Evolutionary conservation across 768 basidiomycete species (phyloP), one percentile per base, ranked within the genome.

Genomic region (Russula dissimulans): DNA sequence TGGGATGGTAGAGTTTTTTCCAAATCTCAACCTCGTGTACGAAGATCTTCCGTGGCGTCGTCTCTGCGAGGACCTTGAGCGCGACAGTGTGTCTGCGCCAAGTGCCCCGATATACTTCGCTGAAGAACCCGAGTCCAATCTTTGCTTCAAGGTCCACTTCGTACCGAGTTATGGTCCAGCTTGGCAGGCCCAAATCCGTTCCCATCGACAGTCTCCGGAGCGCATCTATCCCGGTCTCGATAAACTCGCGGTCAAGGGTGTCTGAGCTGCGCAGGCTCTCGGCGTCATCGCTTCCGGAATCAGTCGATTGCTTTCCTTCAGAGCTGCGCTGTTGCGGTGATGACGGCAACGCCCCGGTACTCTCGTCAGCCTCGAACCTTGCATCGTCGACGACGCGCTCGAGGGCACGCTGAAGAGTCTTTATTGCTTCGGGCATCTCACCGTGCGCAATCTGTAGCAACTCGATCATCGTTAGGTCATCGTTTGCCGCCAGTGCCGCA

Each of bases 101-200:
- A 11, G 72, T 78, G 0, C 89, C 91, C n/a, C 77, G 76, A 71
- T 86, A 91, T 7, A 92, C 88, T 56, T 86, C 81, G 12, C 86
- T 86, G 73, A 90, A 89, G 71, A 81, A 85, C 0, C 90, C 89
- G 18, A 82, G 67, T 4, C 89, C 86, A 59, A 93, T 83, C 69
- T 82, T 80, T 57, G 76, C 73, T 41, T 85, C 85, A 3, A 82
- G 79, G 57, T 86, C 84, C 38, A 92, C 80, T 72, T 94, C 91
- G 66, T 87, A 89, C 54, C 82, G 82, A 50, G 88, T 90, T 65
- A 90, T 89, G 3, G 88, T 88, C 88, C 88, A 91, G 62, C 76
- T 79, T 0, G 88, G 88, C 34, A 89, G 67, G 31, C 64, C 56
- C 38, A 68, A 55, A 57, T 68, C 63, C 29, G 65, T 48, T 42